These are phyloP conservation scores for Fusarium sp. DNA, from an alignment of 2,329 filamentous ascomycete species.

Conservation along the genomic window DNA sequence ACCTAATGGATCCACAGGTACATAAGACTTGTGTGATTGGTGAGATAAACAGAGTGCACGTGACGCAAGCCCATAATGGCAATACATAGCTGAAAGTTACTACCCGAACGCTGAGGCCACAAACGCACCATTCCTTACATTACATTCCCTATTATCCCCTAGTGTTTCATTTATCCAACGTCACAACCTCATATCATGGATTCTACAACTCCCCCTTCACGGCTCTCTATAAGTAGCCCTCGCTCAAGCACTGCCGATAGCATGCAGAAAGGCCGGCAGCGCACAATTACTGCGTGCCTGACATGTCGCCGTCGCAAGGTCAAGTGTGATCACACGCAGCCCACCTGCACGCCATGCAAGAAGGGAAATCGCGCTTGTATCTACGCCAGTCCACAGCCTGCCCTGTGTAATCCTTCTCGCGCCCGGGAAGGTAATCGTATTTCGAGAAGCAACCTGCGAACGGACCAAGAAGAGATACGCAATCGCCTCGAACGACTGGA, in stretches of 20 bases:
- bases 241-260: neutral
- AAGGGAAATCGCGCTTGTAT: conserved; percentile 8
- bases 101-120: too few relatives aligned
- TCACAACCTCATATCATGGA: neutral
- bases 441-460: neutral
- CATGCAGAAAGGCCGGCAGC: neutral
- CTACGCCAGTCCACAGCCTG: neutral
- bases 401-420: neutral
- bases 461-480: neutral
- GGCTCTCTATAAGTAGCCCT: neutral
- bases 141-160: too few relatives aligned
- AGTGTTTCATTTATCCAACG: neutral
- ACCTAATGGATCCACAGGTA: too few relatives aligned
- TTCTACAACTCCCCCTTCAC: neutral
- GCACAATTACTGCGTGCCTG: conserved; percentile 3
- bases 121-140: too few relatives aligned
- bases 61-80: too few relatives aligned
- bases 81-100: too few relatives aligned
- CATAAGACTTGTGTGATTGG: too few relatives aligned
- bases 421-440: neutral
- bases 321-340: conserved; percentile 10
- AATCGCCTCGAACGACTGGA: conserved; percentile 8
- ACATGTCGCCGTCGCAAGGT: conserved; percentile 4
- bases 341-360: conserved; percentile 8
- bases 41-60: too few relatives aligned